Base-by-base conservation (phyloP, 352 stramenopile genomes). In the Pythium insidiosum region DNA sequence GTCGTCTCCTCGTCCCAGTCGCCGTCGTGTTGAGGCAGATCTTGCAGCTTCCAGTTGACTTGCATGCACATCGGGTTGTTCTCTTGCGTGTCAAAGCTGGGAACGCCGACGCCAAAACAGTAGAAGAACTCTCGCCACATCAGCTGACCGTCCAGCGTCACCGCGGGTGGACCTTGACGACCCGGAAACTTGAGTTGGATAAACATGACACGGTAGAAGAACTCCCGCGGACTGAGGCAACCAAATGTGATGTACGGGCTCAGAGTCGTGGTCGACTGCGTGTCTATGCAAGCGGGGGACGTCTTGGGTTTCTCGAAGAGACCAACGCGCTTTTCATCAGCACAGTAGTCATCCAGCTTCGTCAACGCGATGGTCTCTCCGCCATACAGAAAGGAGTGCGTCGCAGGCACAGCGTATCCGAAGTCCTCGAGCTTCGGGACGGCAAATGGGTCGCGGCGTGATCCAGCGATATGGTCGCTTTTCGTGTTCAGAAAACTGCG, bases 271-370 rank as follows among this genome's bases (percentile, higher is more conserved):
- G 96, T 99, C 10, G 82, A 96, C 7, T 91, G 84, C 18, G 67
- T 73, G 25, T 75, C 66, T 2, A 94, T 53, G 1, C 81, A 68
- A 10, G 79, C 93, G 0, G 91, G 94, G 10, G 70, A 86, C 5
- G 95, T 98, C 24, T 95, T 94, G 1, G 96, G 96, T 54, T 99
- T 99, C 63, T 97, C 83, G 60, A 98, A 99, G 1, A 79, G 68
- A 19, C 75, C 79, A 4, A 96, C 83, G 26, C 81, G 94, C 25
- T 68, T 57, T 38, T 79, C 61, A 16, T 76, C 53, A 1, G 68
- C 54, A 44, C 68, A 88, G 35, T 84, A 82, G n/a, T 66, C 58
- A 7, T 80, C 58, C 30, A 90, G 35, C 3, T 68, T 50, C 15
- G 58, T 55, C 19, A 95, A 45, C 0, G 61, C 73, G 35, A 64